phyloP scores from a whole-genome alignment of 352 stramenopile genomes.

The Phytopythium litorale region DNA sequence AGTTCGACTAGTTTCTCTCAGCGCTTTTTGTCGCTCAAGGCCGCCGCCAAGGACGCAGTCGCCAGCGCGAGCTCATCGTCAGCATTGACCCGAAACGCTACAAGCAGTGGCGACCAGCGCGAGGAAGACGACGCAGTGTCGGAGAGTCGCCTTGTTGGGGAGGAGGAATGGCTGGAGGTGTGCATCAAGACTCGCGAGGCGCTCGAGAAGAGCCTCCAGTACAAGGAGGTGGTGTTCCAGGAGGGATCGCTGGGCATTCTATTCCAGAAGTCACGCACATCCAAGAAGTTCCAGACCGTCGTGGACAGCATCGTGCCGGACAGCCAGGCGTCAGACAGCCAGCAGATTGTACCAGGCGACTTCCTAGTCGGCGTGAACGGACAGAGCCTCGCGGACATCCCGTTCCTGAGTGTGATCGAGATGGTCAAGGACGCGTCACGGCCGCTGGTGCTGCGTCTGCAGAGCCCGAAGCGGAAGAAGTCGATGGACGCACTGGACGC shows the following conservation, averaged over 20 bases:
- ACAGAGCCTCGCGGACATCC: constrained; percentile 49
- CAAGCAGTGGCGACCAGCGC: constrained; percentile 1
- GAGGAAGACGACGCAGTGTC: constrained; percentile 18
- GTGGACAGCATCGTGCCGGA: constrained; percentile 82
- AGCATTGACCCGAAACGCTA: constrained; percentile 12
- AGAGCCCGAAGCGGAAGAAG: constrained; percentile 46
- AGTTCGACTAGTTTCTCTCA: constrained; percentile 57
- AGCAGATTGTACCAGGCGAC: constrained; percentile 66
- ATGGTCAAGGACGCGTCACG: constrained; percentile 67
- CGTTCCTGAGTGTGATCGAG: constrained; percentile 75
- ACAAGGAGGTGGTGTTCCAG: constrained; percentile 73
- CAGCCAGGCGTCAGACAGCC: constrained; percentile 68
- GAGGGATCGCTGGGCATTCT: constrained; percentile 69
- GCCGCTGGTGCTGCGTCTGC: constrained; percentile 65
- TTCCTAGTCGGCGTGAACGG: constrained; percentile 74
- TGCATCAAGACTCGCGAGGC: constrained; percentile 43
- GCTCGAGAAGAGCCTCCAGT: constrained; percentile 41
- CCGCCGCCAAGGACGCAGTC: constrained; percentile 66
- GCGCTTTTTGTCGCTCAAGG: constrained; percentile 56
- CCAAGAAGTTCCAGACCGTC: constrained; percentile 64
- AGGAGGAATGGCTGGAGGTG: constrained; percentile 82
- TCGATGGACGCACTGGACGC: constrained; percentile 47
- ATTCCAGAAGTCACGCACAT: constrained; percentile 64
- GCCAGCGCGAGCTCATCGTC: constrained; percentile 20
- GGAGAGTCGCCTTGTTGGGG: constrained; percentile 29